Conservation (phyloP, 208 protist species). For the Angomonas deanei region DNA sequence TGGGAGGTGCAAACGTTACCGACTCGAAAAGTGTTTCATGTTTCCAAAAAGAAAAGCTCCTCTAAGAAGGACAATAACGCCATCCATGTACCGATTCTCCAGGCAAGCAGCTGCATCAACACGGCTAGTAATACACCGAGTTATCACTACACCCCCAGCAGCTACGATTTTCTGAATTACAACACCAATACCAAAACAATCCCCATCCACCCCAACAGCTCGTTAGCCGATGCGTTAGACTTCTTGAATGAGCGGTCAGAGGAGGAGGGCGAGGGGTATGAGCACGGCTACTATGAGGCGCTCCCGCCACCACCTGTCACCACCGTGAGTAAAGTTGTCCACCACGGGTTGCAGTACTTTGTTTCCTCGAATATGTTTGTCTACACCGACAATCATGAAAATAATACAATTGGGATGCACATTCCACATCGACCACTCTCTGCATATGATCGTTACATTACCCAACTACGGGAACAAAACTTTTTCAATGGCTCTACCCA, state of each 20-base stretch:
- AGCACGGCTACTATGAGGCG: background rate
- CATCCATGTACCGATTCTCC: background rate
- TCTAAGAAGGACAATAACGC: background rate
- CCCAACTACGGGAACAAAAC: background rate
- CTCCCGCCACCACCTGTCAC: background rate
- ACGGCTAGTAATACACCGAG: background rate
- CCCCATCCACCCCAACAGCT: background rate
- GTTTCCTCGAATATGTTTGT: background rate
- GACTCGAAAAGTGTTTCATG: background rate
- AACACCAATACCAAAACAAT: background rate
- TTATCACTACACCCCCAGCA: slow-evolving; percentile 2
- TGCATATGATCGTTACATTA: background rate
- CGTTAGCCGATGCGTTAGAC: background rate
- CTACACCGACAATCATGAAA: background rate
- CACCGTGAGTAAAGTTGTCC: background rate
- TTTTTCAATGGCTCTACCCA: background rate
- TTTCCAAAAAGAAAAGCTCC: background rate
- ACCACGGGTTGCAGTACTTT: background rate
- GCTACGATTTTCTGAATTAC: background rate
- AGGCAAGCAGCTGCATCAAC: background rate
- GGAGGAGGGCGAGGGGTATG: background rate
- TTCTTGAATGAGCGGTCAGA: background rate
- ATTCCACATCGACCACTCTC: background rate
- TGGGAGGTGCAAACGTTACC: background rate
- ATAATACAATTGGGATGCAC: background rate